Base-by-base conservation (phyloP, 129 eudicot species). In the Flaveria robusta region DNA sequence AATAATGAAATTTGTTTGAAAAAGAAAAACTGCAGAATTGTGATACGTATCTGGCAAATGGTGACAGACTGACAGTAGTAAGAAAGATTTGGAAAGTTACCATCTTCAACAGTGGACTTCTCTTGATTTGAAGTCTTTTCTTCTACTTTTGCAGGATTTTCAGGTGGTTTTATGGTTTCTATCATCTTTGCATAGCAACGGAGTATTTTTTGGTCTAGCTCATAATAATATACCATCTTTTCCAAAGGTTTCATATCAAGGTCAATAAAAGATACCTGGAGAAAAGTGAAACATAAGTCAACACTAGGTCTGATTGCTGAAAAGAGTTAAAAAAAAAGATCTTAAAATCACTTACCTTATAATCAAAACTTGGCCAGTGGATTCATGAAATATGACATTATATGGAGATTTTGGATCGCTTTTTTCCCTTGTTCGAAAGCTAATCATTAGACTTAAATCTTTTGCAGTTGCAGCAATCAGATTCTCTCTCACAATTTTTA, bases 381-480 rank as follows among this genome's bases (percentile, higher is more conserved):
- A 83, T 62, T 91, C 84, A 58, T 89, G 89, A 71, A 74, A 77
- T 71, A 94, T 85, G 55, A 68, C 85, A 20, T 78, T 74, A 79
- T 83, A 67, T 9, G 81, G 72, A 65, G 97, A 89, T 46, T 76
- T 78, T 18, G 47, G 78, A 72, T 86, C 92, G 66, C 52, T 39
- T 27, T 87, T 81, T 51, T 76, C 83, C 58, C 88, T 67, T 50
- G 90, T 85, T 58, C 87, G 85, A 67, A 89, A 94, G 82, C 92
- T 84, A 69, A 94, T 86, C 96, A 94, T 94, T 82, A 91, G 66
- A 80, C 99, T 94, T 84, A 92, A 82, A 81, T 94, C 99, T 88
- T 94, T 94, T 34, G 96, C 90, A 66, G 99, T 94, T 75, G 99
- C 94, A 77, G 99, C 74, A 72, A 91, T 86, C 81, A 94, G 63